phyloP scores from a whole-genome alignment of 129 eudicot species.

The Chrysanthemum lavandulifolium region DNA sequence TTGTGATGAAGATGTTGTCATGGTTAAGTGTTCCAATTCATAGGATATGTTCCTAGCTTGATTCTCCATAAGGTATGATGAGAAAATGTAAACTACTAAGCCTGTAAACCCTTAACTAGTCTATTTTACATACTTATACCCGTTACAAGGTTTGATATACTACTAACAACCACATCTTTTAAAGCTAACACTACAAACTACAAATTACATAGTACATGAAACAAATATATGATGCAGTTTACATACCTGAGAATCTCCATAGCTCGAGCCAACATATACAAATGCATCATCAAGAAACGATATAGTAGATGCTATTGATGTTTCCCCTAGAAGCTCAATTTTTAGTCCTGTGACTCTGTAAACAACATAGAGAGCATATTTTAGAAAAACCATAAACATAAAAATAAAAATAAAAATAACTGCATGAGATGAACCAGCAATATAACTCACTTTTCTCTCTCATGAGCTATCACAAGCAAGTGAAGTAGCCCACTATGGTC shows the following conservation, averaged over 20 bases:
- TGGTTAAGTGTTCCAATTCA: no score
- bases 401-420: conserved; percentile 4
- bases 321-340: conserved; percentile 94
- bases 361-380: background rate
- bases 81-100: no score
- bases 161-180: no score
- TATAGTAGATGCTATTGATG: conserved; percentile 90
- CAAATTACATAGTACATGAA: no score
- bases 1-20: no score
- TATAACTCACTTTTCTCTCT: conserved; percentile 79
- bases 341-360: conserved; percentile 93
- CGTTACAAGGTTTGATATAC: background rate
- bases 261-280: conserved; percentile 94
- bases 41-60: no score
- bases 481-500: conserved; percentile 96
- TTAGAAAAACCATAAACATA: conserved; percentile 12
- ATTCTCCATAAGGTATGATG: no score
- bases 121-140: background rate
- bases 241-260: conserved; percentile 97
- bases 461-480: conserved; percentile 93
- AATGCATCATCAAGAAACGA: conserved; percentile 94
- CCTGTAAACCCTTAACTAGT: no score
- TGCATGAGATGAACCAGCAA: conserved; percentile 1
- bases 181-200: no score
- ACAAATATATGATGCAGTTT: background rate